A percentile compares a stretch with the other conserved stretches of the same genome.
phyloP scores from a whole-genome alignment of 2,329 filamentous ascomycete species.

The Aspergillus alliaceus region DNA sequence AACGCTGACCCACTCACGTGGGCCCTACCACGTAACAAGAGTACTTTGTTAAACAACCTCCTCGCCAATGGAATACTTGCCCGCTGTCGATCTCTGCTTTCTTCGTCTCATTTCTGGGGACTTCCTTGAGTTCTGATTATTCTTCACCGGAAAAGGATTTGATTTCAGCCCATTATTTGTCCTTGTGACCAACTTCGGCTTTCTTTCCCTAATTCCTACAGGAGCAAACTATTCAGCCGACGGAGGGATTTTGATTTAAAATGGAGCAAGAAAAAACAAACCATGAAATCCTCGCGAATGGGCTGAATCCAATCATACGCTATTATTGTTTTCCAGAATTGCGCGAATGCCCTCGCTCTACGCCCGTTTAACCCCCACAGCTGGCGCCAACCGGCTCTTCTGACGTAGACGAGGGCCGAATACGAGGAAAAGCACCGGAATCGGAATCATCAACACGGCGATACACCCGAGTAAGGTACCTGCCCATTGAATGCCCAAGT shows the following conservation, averaged over 20 bases:
- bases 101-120: neutral
- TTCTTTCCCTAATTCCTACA: neutral
- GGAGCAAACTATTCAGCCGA: neutral
- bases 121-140: neutral
- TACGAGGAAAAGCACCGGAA: constrained; percentile 19
- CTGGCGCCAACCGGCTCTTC: constrained; percentile 19
- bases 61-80: neutral
- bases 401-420: constrained; percentile 16
- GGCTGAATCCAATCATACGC: neutral
- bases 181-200: neutral
- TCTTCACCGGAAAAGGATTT: neutral
- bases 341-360: too few relatives aligned
- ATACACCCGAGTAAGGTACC: constrained; percentile 21
- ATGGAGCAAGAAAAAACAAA: too few relatives aligned
- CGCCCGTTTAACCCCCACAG: constrained; percentile 4
- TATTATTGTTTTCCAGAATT: neutral
- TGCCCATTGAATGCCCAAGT: constrained; percentile 24
- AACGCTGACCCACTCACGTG: too few relatives aligned
- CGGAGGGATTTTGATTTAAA: neutral
- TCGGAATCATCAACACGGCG: constrained; percentile 22
- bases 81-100: neutral
- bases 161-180: neutral
- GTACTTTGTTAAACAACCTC: too few relatives aligned
- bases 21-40: too few relatives aligned
- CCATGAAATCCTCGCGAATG: neutral